Evolutionary conservation across 2,329 filamentous ascomycete genomes (phyloP), one percentile per base, ranked within the genome.

Genomic region (Aspergillus sp.): DNA sequence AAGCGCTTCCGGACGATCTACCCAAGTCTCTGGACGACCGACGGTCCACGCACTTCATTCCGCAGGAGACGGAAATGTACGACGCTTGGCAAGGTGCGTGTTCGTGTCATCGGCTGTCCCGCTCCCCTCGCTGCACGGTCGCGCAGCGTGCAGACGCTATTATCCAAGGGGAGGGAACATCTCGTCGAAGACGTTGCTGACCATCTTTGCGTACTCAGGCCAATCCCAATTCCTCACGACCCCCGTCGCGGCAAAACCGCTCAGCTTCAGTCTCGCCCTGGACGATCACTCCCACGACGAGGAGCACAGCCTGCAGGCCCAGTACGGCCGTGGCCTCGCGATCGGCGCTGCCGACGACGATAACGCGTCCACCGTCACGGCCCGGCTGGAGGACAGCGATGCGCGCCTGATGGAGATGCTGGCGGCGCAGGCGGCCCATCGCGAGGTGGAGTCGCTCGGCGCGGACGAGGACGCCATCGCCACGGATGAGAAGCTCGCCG

Each of bases 201-300:
- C 34, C 7, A 5, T 3, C 16, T 5, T 21, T 45, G 23, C 45
- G 31, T 20, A 25, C 32, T 7, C 68, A 97, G 93, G 93, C 60
- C 91, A 97, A 80, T 96, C 93, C 42, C 92, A 97, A 75, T 96
- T 96, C 74, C 81, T 97, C 58, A 95, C 91, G 4, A 89, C 87
- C 3, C 92, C 93, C 19, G 86, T 92, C 54, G 80, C 90, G 41
- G 88, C 92, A 50, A 93, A 91, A 69, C 89, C 93, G 9, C 78
- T 96, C 46, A 86, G 85, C 66, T 96, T 97, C 76, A 90, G 89
- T 69, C 83, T 97, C 40, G 85, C 91, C 10, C 81, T 97, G 42
- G 85, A 96, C 71, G 88, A 96, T 70, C 79, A 85, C 49, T 79
- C 81, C 57, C 88, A 90, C 70, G 88, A 89, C 67, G 86, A 87